phyloP scores from a whole-genome alignment of 2,329 filamentous ascomycete species.

The Fusarium setosum region DNA sequence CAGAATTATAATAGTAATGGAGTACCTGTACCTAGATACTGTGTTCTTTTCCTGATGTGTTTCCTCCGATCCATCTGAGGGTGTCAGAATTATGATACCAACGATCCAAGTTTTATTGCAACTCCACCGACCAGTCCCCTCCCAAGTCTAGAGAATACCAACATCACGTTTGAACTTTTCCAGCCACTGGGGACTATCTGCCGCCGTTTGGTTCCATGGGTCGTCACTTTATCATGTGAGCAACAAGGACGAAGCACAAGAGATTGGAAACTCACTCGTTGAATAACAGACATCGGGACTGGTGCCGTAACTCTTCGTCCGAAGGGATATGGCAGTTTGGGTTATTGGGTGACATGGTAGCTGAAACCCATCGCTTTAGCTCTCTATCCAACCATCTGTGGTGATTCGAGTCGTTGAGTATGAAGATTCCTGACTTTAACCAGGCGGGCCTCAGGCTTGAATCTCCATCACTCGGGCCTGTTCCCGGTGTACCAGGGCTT shows the following conservation, averaged over 20 bases:
- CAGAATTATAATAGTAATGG: too few relatives aligned
- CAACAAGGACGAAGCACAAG: accelerated
- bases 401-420: conserved; percentile 42
- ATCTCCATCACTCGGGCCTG: background rate
- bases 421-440: conserved; percentile 28
- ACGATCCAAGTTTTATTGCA: too few relatives aligned
- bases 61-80: too few relatives aligned
- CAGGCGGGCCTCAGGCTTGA: conserved; percentile 22
- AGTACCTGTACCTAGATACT: too few relatives aligned
- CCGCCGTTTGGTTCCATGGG: conserved; percentile 68
- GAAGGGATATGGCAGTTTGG: conserved; percentile 47
- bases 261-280: conserved; percentile 40
- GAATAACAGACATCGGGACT: conserved; percentile 49
- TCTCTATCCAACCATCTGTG: conserved; percentile 40
- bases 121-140: too few relatives aligned
- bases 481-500: background rate
- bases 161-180: conserved; percentile 65
- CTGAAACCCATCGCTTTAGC: conserved; percentile 42
- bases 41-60: too few relatives aligned
- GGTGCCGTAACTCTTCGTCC: conserved; percentile 49
- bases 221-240: conserved; percentile 57
- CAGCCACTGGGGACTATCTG: conserved; percentile 68
- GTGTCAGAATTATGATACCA: too few relatives aligned
- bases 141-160: conserved; percentile 51
- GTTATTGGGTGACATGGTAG: conserved; percentile 48